Evolutionary conservation across 139 green algal genomes (phyloP).

Genomic region (Yamagishiella unicocca): DNA sequence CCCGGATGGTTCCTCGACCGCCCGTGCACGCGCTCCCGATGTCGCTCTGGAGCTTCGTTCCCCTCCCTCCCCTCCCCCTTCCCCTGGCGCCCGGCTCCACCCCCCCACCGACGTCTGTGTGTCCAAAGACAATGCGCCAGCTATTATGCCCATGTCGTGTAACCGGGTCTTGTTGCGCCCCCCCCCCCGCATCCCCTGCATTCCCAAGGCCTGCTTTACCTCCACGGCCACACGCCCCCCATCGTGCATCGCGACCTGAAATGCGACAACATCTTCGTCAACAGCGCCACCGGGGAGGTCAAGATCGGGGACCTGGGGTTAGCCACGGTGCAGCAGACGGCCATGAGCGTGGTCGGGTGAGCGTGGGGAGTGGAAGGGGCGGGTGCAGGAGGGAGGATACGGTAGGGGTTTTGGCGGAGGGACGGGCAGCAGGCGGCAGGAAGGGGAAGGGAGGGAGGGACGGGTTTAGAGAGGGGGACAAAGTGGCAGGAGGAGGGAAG

Average conservation of each 20-base stretch:
- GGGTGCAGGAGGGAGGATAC: neutral
- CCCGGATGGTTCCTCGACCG: too few species aligned
- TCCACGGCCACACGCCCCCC: slow-evolving; percentile 87
- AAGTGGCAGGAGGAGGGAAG: too few species aligned
- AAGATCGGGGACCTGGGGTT: slow-evolving; percentile 99
- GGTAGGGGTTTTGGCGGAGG: neutral
- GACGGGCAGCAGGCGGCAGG: too few species aligned
- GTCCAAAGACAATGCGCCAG: too few species aligned
- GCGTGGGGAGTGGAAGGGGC: neutral
- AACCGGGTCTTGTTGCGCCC: neutral
- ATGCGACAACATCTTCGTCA: slow-evolving; percentile 68
- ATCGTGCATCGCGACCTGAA: slow-evolving; percentile 71
- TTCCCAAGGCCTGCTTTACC: slow-evolving; percentile 88
- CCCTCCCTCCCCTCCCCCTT: too few species aligned
- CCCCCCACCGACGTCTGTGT: too few species aligned
- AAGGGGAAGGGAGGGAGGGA: too few species aligned
- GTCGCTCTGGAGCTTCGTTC: too few species aligned
- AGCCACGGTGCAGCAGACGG: slow-evolving; percentile 83
- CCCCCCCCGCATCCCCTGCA: neutral
- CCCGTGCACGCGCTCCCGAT: too few species aligned
- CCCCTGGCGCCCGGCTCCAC: too few species aligned
- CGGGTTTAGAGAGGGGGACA: too few species aligned
- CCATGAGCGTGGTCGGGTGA: slow-evolving; percentile 46
- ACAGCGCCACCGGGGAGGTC: slow-evolving; percentile 91
- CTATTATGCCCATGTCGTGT: too few species aligned